A percentile compares a stretch with the other conserved stretches of the same genome.
Evolutionary conservation across 305 asterid species (phyloP).

Genomic region (Plantago lanceolata): DNA sequence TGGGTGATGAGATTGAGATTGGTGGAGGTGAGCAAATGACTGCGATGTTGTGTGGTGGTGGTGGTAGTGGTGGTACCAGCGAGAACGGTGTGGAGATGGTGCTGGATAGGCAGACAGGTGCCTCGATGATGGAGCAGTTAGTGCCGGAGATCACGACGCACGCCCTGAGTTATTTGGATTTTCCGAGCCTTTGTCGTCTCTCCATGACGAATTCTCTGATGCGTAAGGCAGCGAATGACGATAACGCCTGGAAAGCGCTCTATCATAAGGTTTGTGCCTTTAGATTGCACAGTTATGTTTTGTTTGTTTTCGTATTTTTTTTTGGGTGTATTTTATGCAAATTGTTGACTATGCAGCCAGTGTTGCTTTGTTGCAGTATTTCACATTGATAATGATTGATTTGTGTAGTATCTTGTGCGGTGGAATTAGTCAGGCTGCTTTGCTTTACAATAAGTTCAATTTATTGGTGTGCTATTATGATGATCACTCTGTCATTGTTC

Average conservation of each 20-base stretch:
- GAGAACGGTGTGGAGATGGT: constrained; percentile 43
- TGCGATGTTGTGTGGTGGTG: constrained; percentile 14
- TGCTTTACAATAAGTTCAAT: no score
- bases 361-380: no score
- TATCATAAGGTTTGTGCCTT: constrained; percentile 63
- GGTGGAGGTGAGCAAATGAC: constrained; percentile 29
- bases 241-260: constrained; percentile 91
- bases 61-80: background rate
- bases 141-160: constrained; percentile 98
- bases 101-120: constrained; percentile 66
- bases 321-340: no score
- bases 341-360: background rate
- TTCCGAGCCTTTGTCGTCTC: constrained; percentile 85
- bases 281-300: background rate
- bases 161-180: constrained; percentile 91
- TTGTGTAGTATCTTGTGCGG: no score
- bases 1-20: constrained; percentile 26
- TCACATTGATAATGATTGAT: no score
- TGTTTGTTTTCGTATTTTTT: background rate
- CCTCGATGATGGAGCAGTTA: constrained; percentile 97
- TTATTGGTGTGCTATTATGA: no score
- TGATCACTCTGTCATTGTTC: no score
- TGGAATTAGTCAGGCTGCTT: constrained; percentile 1
- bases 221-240: constrained; percentile 96
- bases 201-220: constrained; percentile 94